These are phyloP conservation scores for Trichosanthes cucumerina DNA, from an alignment of 306 rosid species.

Conservation along the genomic window DNA sequence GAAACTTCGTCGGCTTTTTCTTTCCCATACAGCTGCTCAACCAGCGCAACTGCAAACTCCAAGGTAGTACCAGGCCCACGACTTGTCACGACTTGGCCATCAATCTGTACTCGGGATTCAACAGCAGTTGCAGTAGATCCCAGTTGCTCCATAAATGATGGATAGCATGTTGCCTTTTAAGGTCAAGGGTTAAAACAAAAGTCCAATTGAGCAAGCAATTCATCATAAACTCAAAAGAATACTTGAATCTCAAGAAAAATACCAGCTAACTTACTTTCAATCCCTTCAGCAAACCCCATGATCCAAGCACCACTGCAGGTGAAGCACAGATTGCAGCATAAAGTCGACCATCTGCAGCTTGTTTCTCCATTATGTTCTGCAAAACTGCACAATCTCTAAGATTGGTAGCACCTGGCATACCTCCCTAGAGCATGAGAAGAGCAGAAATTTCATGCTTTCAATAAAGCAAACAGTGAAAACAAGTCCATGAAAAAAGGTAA, in stretches of 20 bases:
- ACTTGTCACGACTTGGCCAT: constrained; percentile 75
- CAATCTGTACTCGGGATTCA: constrained; percentile 81
- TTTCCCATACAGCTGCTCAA: constrained; percentile 78
- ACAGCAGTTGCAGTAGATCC: constrained; percentile 47
- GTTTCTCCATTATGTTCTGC: constrained; percentile 50
- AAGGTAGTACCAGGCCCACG: constrained; percentile 90
- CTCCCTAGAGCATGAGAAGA: constrained; percentile 46
- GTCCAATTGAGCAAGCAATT: background rate
- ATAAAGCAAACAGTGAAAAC: background rate
- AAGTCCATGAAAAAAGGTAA: background rate
- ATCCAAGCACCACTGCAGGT: constrained; percentile 78
- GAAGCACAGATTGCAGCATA: constrained; percentile 91
- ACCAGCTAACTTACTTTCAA: constrained; percentile 41
- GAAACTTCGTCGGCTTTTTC: constrained; percentile 79
- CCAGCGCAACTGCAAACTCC: constrained; percentile 63
- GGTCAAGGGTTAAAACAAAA: constrained; percentile 1
- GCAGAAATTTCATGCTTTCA: constrained; percentile 5
- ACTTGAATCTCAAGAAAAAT: background rate
- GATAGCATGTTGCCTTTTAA: constrained; percentile 77
- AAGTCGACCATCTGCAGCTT: constrained; percentile 60
- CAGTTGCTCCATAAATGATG: constrained; percentile 70
- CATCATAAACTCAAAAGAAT: background rate
- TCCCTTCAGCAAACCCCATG: constrained; percentile 88
- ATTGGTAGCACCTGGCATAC: constrained; percentile 62
- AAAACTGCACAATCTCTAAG: constrained; percentile 42